A percentile compares a stretch with the other conserved stretches of the same genome.
phyloP scores from a whole-genome alignment of 169 alveolate species.

The Plasmodium cynomolgi region DNA sequence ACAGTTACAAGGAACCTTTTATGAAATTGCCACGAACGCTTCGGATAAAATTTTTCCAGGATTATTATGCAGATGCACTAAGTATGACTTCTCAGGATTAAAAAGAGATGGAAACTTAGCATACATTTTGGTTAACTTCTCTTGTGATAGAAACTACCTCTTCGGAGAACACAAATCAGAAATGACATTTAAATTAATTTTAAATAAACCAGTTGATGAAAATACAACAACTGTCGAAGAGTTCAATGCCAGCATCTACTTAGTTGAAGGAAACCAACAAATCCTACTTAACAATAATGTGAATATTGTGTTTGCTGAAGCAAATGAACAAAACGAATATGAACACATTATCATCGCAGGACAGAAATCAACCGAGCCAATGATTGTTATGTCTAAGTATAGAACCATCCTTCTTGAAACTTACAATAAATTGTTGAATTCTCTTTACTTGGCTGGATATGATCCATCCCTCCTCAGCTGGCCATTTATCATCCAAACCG shows the following conservation, averaged over 20 bases:
- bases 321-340: constrained; percentile 39
- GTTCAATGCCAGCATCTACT: constrained; percentile 36
- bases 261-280: constrained; percentile 63
- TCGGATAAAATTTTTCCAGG: constrained; percentile 72
- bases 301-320: constrained; percentile 54
- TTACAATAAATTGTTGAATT: constrained; percentile 39
- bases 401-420: constrained; percentile 49
- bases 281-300: constrained; percentile 25
- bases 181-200: constrained; percentile 46
- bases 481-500: constrained; percentile 71
- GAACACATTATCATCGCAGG: constrained; percentile 67
- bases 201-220: constrained; percentile 51
- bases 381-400: constrained; percentile 51
- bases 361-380: constrained; percentile 39
- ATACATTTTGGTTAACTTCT: constrained; percentile 13
- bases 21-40: constrained; percentile 68
- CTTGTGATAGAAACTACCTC: constrained; percentile 45
- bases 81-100: constrained; percentile 57
- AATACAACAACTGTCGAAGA: constrained; percentile 40
- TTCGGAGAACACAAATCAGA: constrained; percentile 56
- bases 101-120: constrained; percentile 46
- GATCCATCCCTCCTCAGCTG: constrained; percentile 61
- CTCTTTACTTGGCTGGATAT: constrained; percentile 70
- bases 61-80: constrained; percentile 67
- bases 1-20: constrained; percentile 46